Base-by-base conservation (phyloP, 2,329 filamentous ascomycete species). In the Botryotinia globosa region DNA sequence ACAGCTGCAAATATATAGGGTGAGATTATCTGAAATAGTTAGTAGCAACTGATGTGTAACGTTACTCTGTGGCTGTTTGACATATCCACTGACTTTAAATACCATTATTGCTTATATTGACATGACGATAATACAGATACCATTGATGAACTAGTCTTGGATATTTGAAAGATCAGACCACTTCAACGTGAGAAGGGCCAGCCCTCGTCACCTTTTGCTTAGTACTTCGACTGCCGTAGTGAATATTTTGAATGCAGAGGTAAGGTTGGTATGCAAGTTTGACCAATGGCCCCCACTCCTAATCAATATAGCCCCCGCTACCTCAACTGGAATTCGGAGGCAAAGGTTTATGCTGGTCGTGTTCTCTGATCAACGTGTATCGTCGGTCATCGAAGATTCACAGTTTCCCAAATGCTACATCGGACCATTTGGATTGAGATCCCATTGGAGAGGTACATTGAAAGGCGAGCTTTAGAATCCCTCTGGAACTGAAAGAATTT, bases 281-380 rank as follows among this genome's bases (percentile, higher is more conserved):
- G 34, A 22, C 59, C n/a, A 42, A 25, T 62, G 7, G 32, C 45
- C 69, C 59, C 69, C 69, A 71, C 69, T 58, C 61, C 45, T 51
- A 58, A 44, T 32, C 34, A 51, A 32, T 44, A 10, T 20, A 51
- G 25, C 4, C 12, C 32, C 45, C 20, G 18, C 59, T 51, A 18
- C 12, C 58, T 64, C 62, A 48, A 22, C 29, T 29, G 7, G 34
- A 51, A 48, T n/a, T 32, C 16, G 29, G 12, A 5, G 16, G n/a
- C 25, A 29, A 63, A 63, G 39, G 61, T 63, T 18, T 9, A 10
- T 51, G 25, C 44, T n/a, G 44, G 16, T 37, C 32, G 14, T 51
- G 44, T n/a, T 54, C 22, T 18, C 34, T 20, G 22, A 34, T 20
- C 8, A 34, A 14, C 22, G 32, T 29, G 16, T 66, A 54, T 22